Evolutionary conservation across 805 yeast species (phyloP), one percentile per base, ranked within the genome.

Genomic region (Saccharomycopsis sp.): DNA sequence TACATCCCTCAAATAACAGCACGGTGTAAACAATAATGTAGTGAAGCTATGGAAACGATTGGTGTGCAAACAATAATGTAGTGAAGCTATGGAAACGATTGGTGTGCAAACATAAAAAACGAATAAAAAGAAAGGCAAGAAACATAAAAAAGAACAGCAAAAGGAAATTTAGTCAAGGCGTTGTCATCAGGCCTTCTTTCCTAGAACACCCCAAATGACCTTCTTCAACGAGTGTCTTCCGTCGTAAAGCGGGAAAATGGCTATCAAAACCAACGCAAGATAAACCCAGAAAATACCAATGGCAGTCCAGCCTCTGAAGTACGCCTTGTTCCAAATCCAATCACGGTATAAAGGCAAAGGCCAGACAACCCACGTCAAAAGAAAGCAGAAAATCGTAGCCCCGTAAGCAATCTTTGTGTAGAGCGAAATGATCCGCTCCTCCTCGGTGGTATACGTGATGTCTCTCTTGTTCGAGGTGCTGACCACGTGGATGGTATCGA

Each of bases 321-420:
- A 75, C 2, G 68, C 57, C 52, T 66, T 69, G 23, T 70, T 61
- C 66, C 75, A 76, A 29, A 75, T 69, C 64, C 71, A 76, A n/a
- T 76, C 71, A 47, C 75, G 70, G 62, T 75, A 75, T 23, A 75
- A 64, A 21, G 79, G 77, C 52, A 75, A 66, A 44, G 79, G 78
- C 73, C 75, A 71, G n/a, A 72, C 55, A 1, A 73, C 73, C 73
- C 75, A 72, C 2, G 74, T 71, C 2, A 73, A 50, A n/a, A 71
- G 57, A 4, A 71, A 59, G n/a, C 65, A 63, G 46, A 71, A 61
- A 1, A 71, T 52, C 4, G 68, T 61, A 14, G 69, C 63, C 15
- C 61, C 66, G 47, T 65, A 63, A 2, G 75, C 70, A 12, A 72
- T 57, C 54, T 66, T 68, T 9, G 61, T 63, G 57, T 68, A 70